Evolutionary conservation across 2,329 filamentous ascomycete genomes (phyloP).

Genomic region (Phoma sp.): DNA sequence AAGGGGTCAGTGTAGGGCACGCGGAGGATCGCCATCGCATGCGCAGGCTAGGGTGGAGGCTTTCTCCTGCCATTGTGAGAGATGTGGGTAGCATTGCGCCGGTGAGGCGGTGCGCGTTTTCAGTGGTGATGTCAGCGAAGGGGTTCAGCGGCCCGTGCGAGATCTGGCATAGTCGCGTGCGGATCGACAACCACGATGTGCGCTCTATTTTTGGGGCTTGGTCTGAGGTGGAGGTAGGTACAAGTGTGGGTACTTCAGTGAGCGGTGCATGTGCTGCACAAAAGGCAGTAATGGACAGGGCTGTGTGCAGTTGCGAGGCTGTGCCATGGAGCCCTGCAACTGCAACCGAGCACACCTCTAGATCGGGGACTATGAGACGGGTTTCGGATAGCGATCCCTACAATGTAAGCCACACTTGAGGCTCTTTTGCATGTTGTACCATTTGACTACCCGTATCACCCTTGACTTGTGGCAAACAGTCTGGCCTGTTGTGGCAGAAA

Average conservation of each 20-base stretch:
- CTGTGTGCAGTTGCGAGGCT: slow-evolving; percentile 23
- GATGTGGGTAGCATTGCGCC: background rate
- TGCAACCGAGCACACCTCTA: slow-evolving; percentile 4
- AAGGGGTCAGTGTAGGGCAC: slow-evolving; percentile 90
- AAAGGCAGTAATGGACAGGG: slow-evolving; percentile 4
- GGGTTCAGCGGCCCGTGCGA: slow-evolving; percentile 8
- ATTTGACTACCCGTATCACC: background rate
- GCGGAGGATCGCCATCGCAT: slow-evolving; percentile 72
- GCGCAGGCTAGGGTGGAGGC: slow-evolving; percentile 1
- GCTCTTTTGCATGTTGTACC: background rate
- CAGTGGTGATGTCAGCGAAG: slow-evolving; percentile 22
- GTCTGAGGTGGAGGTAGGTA: background rate
- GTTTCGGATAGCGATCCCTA: slow-evolving; percentile 2
- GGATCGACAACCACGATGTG: slow-evolving; percentile 8
- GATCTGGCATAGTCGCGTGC: slow-evolving; percentile 5
- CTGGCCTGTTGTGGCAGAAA: background rate
- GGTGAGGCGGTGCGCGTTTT: slow-evolving; percentile 12
- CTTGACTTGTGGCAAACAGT: background rate
- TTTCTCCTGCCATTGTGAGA: slow-evolving; percentile 15
- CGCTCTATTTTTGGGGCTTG: slow-evolving; percentile 3
- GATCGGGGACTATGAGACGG: slow-evolving; percentile 1
- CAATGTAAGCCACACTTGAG: slow-evolving; percentile 4
- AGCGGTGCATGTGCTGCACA: background rate
- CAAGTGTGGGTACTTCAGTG: too few species aligned
- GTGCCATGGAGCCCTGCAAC: slow-evolving; percentile 11